Evolutionary conservation across 1,139 yeast species (phyloP).

Genomic region (Yamadazyma atmosphaerica): DNA sequence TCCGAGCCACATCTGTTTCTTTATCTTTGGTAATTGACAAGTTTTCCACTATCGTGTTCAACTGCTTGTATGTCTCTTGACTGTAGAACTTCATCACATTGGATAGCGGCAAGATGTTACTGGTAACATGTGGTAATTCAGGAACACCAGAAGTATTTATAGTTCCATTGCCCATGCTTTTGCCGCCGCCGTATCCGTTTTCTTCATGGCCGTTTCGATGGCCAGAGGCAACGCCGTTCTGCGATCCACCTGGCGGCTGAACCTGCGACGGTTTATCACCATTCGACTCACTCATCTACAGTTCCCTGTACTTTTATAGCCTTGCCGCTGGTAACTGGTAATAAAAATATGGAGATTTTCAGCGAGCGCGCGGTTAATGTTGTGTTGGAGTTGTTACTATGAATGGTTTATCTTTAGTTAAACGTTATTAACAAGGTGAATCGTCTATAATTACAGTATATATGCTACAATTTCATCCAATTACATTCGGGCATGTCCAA

Average conservation of each 20-base stretch:
- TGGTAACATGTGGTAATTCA: slow-evolving; percentile 70
- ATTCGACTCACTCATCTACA: not conserved
- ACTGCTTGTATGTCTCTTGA: slow-evolving; percentile 63
- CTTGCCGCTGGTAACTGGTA: too few species aligned
- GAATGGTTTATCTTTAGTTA: too few species aligned
- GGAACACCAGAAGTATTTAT: slow-evolving; percentile 26
- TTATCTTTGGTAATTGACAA: slow-evolving; percentile 38
- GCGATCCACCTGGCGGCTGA: too few species aligned
- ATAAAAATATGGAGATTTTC: not conserved
- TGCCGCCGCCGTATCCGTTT: not conserved
- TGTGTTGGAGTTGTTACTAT: too few species aligned
- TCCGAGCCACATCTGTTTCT: slow-evolving; percentile 60
- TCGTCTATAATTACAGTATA: too few species aligned
- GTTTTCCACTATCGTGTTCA: slow-evolving; percentile 62
- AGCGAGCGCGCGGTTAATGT: not conserved
- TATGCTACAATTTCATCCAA: slow-evolving; percentile 24
- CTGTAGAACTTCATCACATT: slow-evolving; percentile 59
- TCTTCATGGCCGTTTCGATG: not conserved
- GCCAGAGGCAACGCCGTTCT: not conserved
- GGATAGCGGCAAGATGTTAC: slow-evolving; percentile 66
- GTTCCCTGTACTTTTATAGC: too few species aligned
- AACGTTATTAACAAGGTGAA: too few species aligned
- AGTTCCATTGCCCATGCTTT: not conserved
- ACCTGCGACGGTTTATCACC: too few species aligned
- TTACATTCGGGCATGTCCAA: not conserved